Conservation (phyloP, 306 rosid species). For the Trifolium fragiferum region DNA sequence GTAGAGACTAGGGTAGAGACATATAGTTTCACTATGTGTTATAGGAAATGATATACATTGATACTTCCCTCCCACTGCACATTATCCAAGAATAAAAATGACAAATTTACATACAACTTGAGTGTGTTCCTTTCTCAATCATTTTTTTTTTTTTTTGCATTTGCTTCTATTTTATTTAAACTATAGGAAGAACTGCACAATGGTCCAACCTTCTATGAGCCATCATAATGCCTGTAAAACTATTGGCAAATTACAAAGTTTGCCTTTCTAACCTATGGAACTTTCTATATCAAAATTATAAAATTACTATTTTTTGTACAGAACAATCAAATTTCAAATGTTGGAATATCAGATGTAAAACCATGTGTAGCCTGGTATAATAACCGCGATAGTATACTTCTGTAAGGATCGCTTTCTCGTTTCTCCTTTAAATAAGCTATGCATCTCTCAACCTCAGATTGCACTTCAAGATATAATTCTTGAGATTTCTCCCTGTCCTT, state of each 20-base stretch:
- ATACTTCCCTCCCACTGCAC: slow-evolving; percentile 9
- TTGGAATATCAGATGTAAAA: slow-evolving; percentile 66
- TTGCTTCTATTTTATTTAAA: slow-evolving; percentile 19
- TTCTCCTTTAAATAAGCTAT: slow-evolving; percentile 72
- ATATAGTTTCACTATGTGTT: not conserved
- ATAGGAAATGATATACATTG: not conserved
- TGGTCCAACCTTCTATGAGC: slow-evolving; percentile 9
- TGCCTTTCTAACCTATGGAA: slow-evolving; percentile 18
- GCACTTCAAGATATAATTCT: slow-evolving; percentile 68
- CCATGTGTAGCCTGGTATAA: slow-evolving; percentile 68
- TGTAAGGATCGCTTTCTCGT: slow-evolving; percentile 77
- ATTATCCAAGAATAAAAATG: slow-evolving; percentile 2
- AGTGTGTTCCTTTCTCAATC: slow-evolving; percentile 10
- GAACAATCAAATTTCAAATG: slow-evolving; percentile 69
- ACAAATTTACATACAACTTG: slow-evolving; percentile 17
- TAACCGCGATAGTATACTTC: slow-evolving; percentile 61
- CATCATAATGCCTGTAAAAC: slow-evolving; percentile 9
- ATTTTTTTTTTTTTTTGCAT: not conserved
- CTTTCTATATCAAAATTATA: not conserved
- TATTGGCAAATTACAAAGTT: slow-evolving; percentile 9
- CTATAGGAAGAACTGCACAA: slow-evolving; percentile 8
- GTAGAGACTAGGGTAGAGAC: not conserved
- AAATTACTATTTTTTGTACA: slow-evolving; percentile 6
- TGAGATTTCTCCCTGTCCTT: slow-evolving; percentile 62
- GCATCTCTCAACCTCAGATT: slow-evolving; percentile 73